Evolutionary conservation across 495 filamentous ascomycete genomes (phyloP).

Genomic region (Aspergillus incahuasiensis): DNA sequence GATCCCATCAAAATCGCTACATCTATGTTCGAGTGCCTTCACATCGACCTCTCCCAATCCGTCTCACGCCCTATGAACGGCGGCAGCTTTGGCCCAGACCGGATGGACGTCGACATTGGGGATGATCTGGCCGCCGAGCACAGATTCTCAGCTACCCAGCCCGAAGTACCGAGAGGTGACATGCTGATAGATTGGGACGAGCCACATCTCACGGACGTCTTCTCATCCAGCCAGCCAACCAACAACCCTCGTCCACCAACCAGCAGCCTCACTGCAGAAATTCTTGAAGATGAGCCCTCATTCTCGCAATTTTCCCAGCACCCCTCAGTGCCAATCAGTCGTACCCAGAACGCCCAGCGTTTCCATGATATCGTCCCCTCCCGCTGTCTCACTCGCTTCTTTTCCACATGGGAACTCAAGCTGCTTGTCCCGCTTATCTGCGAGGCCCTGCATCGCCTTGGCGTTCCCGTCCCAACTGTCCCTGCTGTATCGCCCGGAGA

Average conservation of each 20-base stretch:
- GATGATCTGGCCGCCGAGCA: slow-evolving; percentile 45
- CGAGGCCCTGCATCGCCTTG: slow-evolving; percentile 77
- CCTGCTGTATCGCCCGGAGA: slow-evolving; percentile 38
- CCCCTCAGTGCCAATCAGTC: slow-evolving; percentile 72
- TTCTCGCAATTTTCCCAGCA: slow-evolving; percentile 87
- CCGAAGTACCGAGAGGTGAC: slow-evolving; percentile 65
- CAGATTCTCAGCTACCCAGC: slow-evolving; percentile 67
- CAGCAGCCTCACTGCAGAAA: slow-evolving; percentile 46
- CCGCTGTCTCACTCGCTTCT: slow-evolving; percentile 84
- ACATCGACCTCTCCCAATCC: slow-evolving; percentile 79
- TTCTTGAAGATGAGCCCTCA: slow-evolving; percentile 79
- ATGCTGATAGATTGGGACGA: slow-evolving; percentile 75
- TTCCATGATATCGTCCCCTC: slow-evolving; percentile 86
- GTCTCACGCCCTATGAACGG: slow-evolving; percentile 33
- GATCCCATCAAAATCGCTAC: slow-evolving; percentile 83
- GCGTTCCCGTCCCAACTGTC: slow-evolving; percentile 63
- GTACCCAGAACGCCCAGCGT: slow-evolving; percentile 78
- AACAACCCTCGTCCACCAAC: slow-evolving; percentile 19
- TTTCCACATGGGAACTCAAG: slow-evolving; percentile 72
- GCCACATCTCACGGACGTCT: slow-evolving; percentile 50
- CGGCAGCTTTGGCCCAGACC: slow-evolving; percentile 37
- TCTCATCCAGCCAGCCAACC: slow-evolving; percentile 49
- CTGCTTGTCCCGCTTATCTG: slow-evolving; percentile 73
- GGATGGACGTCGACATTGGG: slow-evolving; percentile 52
- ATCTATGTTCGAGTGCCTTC: slow-evolving; percentile 87